Conservation (phyloP, 192 early-diverging fungal genomes). For the Backusella sp. region DNA sequence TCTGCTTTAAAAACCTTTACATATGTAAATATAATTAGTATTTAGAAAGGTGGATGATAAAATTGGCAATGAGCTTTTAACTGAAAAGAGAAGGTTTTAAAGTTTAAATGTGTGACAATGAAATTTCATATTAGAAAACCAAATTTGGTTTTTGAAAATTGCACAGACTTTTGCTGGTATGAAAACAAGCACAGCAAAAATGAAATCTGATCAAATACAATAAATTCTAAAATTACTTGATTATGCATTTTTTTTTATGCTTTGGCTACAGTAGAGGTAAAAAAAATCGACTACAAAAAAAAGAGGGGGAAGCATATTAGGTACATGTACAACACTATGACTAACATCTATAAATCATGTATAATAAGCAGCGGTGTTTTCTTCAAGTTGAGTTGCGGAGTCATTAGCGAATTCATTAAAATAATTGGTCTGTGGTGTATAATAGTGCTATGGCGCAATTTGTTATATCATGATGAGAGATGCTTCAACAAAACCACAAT, state of each 20-base stretch:
- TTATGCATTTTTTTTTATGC: neutral
- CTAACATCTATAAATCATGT: neutral
- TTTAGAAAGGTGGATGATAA: neutral
- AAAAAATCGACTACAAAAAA: neutral
- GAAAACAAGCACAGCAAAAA: neutral
- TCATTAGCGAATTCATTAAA: neutral
- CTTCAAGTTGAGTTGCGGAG: neutral
- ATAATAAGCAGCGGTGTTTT: neutral
- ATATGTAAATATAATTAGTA: neutral
- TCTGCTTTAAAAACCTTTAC: neutral
- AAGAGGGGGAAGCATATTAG: neutral
- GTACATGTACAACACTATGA: neutral
- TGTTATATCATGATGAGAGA: neutral
- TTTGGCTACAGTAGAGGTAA: neutral
- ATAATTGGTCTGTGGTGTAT: neutral
- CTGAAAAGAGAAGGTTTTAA: neutral
- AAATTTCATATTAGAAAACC: neutral
- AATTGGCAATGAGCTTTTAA: neutral
- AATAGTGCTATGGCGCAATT: constrained; percentile 1
- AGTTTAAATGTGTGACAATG: neutral
- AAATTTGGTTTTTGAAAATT: neutral
- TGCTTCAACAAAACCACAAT: neutral
- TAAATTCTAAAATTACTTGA: neutral
- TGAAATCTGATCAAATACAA: neutral
- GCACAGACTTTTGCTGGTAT: neutral